Base-by-base conservation (phyloP, 1,139 yeast species). In the Saccharomycopsis hybrid region DNA sequence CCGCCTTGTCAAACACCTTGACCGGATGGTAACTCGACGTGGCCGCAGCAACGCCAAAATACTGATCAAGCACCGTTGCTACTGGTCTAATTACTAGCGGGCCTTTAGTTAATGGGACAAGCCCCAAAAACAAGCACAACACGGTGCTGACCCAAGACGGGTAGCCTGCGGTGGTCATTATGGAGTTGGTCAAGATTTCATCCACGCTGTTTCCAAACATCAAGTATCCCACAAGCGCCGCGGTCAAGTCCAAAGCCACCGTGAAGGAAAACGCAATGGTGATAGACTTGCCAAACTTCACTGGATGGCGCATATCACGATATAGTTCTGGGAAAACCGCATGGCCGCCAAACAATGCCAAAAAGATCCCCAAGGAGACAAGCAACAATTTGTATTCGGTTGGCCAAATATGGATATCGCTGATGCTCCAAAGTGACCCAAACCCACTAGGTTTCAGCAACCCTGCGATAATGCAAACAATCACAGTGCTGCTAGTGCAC, bases 281-380 rank as follows among this genome's bases (percentile, higher is more conserved):
- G 58, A 82, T 68, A 56, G 84, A 78, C 28, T 64, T 63, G 39
- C 61, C 61, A 62, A 76, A 81, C 54, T 72, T 76, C 9, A 66
- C 63, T 1, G 92, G 90, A 59, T 83, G 90, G 60, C 88, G 77
- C 95, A 86, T 85, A 63, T 86, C 95, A 44, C 83, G 73, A 63
- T 80, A 83, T 48, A 86, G 70, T 60, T 85, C 87, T 1, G 95
- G 95, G 58, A 85, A 85, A 25, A 86, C 86, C 1, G 94, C 89
- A 64, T 86, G 95, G 2, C 95, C 95, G 55, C 95, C 94, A 86
- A 92, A 86, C 13, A 92, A 90, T 5, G 94, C 85, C 82, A 86
- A 82, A 57, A 85, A 76, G 42, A 86, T 74, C 4, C 95, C 95
- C 55, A 85, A 72, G 3, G 88, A 74, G 37, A 85, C 68, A 30